These are phyloP conservation scores for Lycium barbarum DNA, from an alignment of 257 asterid genomes.

Conservation along the genomic window DNA sequence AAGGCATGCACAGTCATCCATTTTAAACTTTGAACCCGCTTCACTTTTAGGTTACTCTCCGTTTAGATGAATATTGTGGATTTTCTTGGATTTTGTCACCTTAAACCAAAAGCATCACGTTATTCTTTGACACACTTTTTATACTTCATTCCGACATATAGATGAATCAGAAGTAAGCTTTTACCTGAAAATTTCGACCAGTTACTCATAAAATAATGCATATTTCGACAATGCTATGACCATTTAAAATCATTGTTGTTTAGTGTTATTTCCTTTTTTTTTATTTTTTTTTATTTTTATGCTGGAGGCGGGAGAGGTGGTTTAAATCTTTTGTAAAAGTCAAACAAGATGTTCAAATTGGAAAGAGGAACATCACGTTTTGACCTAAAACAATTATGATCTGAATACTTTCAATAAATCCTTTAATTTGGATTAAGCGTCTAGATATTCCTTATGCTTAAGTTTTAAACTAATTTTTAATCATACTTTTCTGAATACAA, in stretches of 20 bases:
- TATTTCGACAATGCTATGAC: neutral
- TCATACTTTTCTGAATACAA: conserved; percentile 15
- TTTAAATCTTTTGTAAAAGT: neutral
- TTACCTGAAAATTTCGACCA: neutral
- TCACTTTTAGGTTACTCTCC: neutral
- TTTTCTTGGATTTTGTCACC: neutral
- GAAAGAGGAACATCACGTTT: conserved; percentile 13
- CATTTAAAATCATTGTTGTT: conserved; percentile 13
- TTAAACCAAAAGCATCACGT: neutral
- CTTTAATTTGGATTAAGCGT: conserved; percentile 20
- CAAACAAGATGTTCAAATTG: neutral
- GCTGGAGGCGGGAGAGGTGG: neutral
- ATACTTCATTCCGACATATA: neutral
- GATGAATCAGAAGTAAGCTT: conserved; percentile 8
- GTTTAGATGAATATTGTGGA: neutral
- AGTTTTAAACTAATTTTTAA: neutral
- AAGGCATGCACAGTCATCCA: neutral
- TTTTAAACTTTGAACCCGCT: neutral
- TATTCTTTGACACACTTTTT: neutral
- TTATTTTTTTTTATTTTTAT: neutral
- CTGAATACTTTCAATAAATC: neutral
- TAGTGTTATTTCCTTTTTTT: neutral
- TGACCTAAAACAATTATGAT: conserved; percentile 15
- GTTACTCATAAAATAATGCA: conserved; percentile 5
- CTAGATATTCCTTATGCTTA: conserved; percentile 2